These are phyloP conservation scores for Hymenoscyphus fructigenus DNA, from an alignment of 2,329 filamentous ascomycete species.

Conservation along the genomic window DNA sequence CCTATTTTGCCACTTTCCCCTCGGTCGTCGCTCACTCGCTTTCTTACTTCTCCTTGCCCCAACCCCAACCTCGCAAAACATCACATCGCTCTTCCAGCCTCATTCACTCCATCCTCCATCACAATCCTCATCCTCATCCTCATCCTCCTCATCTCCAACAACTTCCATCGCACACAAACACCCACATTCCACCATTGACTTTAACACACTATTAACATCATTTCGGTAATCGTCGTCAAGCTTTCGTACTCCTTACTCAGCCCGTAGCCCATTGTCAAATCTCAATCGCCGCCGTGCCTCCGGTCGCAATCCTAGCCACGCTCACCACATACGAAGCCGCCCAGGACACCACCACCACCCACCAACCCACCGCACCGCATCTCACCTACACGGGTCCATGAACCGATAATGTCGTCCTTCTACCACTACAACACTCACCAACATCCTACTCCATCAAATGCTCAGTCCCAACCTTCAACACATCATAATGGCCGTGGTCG, in stretches of 20 bases:
- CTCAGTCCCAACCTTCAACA: constrained; percentile 47
- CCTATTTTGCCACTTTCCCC: constrained; percentile 1
- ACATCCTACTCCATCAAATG: constrained; percentile 54
- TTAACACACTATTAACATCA: not conserved
- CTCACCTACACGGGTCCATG: constrained; percentile 23
- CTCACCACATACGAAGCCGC: not conserved
- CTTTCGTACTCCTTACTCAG: not conserved
- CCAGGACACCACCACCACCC: not conserved
- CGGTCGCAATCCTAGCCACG: constrained; percentile 6
- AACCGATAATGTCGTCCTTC: constrained; percentile 60
- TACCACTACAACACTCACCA: constrained; percentile 62
- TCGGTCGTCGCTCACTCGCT: constrained; percentile 3
- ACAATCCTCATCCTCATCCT: not conserved
- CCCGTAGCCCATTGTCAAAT: not conserved
- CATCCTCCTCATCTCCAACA: not conserved
- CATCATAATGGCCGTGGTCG: constrained; percentile 82
- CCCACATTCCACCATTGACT: not conserved
- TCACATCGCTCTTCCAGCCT: not conserved
- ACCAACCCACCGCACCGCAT: constrained; percentile 1
- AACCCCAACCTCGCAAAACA: not conserved
- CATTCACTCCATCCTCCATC: not conserved
- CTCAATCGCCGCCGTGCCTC: not conserved
- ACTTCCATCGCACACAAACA: not conserved
- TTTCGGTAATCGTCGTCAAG: not conserved
- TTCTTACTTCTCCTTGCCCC: not conserved